Evolutionary conservation across 1,139 yeast genomes (phyloP).

Genomic region (Magnusiomyces tetraspermus): DNA sequence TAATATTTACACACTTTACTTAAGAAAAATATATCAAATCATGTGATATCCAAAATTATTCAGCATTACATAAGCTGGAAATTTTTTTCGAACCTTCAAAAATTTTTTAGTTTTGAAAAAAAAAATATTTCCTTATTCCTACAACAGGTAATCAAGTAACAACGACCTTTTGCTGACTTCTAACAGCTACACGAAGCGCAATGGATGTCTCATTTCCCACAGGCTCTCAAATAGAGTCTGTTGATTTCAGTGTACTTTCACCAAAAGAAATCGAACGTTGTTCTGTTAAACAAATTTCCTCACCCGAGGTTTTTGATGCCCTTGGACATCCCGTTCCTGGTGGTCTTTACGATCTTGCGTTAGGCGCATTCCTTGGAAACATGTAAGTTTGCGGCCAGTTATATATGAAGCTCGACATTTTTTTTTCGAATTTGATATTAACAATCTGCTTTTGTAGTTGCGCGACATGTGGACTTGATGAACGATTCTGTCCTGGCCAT

Average conservation of each 20-base stretch:
- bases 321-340: slow-evolving; percentile 92
- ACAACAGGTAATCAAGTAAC: neutral
- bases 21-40: too few relatives aligned
- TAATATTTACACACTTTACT: too few relatives aligned
- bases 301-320: slow-evolving; percentile 90
- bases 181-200: neutral
- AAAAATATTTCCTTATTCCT: neutral
- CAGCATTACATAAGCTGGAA: neutral
- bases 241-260: slow-evolving; percentile 81
- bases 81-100: neutral
- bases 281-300: slow-evolving; percentile 90
- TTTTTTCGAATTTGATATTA: neutral
- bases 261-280: slow-evolving; percentile 74
- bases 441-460: slow-evolving; percentile 35
- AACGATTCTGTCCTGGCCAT: slow-evolving; percentile 94
- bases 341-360: slow-evolving; percentile 86
- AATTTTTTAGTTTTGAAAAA: neutral
- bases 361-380: slow-evolving; percentile 87
- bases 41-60: too few relatives aligned
- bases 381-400: slow-evolving; percentile 30
- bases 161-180: neutral
- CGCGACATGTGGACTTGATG: slow-evolving; percentile 93
- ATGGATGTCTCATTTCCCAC: slow-evolving; percentile 97
- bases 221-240: slow-evolving; percentile 86
- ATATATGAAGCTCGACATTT: neutral